Conservation (phyloP, 306 rosid species). For the Geum urbanum region DNA sequence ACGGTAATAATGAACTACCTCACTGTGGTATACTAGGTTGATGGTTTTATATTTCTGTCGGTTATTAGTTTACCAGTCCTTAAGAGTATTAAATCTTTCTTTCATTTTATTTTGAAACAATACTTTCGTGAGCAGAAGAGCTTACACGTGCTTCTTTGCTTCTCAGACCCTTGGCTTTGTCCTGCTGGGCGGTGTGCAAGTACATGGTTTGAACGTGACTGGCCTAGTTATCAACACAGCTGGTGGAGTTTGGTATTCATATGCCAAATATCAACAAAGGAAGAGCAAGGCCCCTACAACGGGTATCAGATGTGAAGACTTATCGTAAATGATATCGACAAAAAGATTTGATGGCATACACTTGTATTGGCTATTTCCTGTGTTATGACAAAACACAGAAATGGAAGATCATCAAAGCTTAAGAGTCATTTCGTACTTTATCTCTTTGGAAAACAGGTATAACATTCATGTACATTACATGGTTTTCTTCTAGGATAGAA, state of each 20-base stretch:
- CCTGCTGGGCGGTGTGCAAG: constrained; percentile 78
- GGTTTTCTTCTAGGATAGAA: too few species aligned
- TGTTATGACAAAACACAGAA: too few species aligned
- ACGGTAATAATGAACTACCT: constrained; percentile 52
- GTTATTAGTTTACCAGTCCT: background rate
- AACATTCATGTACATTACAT: too few species aligned
- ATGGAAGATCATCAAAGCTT: too few species aligned
- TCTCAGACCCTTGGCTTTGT: constrained; percentile 83
- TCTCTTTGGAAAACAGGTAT: too few species aligned
- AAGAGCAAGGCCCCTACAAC: constrained; percentile 50
- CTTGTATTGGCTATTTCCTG: too few species aligned
- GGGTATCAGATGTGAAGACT: constrained; percentile 49
- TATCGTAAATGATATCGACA: constrained; percentile 46
- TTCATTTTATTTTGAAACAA: background rate
- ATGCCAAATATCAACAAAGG: constrained; percentile 78
- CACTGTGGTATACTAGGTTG: constrained; percentile 23
- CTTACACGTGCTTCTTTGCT: constrained; percentile 17
- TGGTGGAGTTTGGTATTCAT: constrained; percentile 94
- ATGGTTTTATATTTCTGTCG: constrained; percentile 15
- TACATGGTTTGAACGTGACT: constrained; percentile 71
- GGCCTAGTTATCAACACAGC: constrained; percentile 90
- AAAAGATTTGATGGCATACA: too few species aligned
- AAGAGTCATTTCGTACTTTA: too few species aligned
- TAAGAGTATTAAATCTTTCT: constrained; percentile 1
- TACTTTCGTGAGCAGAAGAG: background rate